phyloP scores from a whole-genome alignment of 1,284 basidiomycete genomes.

The Phellinidium pouzarii region DNA sequence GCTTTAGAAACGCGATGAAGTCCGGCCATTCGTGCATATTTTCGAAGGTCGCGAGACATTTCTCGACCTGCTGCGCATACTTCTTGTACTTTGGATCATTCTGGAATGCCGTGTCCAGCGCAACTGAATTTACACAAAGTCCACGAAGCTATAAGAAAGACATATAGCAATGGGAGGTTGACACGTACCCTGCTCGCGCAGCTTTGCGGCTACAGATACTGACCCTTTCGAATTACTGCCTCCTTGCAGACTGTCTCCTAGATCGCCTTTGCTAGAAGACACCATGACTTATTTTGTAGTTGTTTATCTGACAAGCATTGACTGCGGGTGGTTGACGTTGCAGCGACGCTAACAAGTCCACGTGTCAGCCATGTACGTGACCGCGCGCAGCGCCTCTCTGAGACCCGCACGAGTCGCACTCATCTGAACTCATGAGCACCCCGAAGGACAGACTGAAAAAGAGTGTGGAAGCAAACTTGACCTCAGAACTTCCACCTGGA shows the following conservation, averaged over 20 bases:
- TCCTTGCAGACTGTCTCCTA: not conserved
- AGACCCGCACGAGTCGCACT: not conserved
- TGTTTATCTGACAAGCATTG: not conserved
- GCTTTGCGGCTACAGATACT: constrained; percentile 16
- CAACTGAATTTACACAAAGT: constrained; percentile 1
- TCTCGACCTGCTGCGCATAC: constrained; percentile 87
- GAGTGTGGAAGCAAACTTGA: constrained; percentile 12
- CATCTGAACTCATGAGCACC: constrained; percentile 5
- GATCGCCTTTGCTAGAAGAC: constrained; percentile 1
- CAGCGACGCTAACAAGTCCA: not conserved
- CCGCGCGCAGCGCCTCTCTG: not conserved
- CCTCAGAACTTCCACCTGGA: constrained; percentile 1
- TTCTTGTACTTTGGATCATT: constrained; percentile 93
- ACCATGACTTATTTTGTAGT: not conserved
- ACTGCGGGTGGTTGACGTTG: not conserved
- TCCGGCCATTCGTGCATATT: constrained; percentile 99
- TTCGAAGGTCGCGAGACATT: constrained; percentile 89
- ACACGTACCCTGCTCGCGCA: constrained; percentile 18
- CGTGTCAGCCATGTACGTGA: constrained; percentile 1
- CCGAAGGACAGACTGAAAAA: constrained; percentile 7
- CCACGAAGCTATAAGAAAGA: not conserved
- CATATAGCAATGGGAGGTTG: not conserved
- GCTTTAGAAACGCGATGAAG: constrained; percentile 95
- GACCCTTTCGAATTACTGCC: constrained; percentile 3
- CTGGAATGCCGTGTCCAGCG: constrained; percentile 14